These are phyloP conservation scores for Ilex paraguariensis DNA, from an alignment of 305 asterid genomes.

Conservation along the genomic window DNA sequence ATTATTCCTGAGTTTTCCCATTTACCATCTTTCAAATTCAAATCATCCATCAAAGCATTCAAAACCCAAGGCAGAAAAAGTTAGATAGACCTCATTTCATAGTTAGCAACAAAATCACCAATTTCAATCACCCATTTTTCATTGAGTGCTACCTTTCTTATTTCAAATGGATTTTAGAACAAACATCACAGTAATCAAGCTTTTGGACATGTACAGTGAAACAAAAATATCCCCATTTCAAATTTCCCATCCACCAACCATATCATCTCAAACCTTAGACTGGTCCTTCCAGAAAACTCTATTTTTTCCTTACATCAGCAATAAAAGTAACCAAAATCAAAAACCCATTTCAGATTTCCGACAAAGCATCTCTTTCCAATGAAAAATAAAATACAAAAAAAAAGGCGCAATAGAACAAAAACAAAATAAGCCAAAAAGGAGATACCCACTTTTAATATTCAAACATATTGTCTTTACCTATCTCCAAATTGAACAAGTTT, in stretches of 20 bases:
- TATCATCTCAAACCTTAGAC: conserved; percentile 5
- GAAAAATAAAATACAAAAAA: background rate
- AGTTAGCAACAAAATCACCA: conserved; percentile 12
- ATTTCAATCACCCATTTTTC: background rate
- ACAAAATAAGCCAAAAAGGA: conserved; percentile 15
- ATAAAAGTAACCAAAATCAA: conserved; percentile 17
- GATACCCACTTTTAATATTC: conserved; percentile 28
- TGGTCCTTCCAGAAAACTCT: background rate
- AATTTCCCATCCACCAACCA: background rate
- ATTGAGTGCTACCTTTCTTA: background rate
- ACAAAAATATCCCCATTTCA: background rate
- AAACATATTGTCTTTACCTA: conserved; percentile 12
- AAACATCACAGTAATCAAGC: background rate
- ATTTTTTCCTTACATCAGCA: conserved; percentile 21
- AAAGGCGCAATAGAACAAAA: conserved; percentile 4
- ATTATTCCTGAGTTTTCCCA: conserved; percentile 11
- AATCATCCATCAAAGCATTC: conserved; percentile 14
- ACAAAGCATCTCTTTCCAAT: conserved; percentile 7
- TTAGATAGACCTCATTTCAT: background rate
- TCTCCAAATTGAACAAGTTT: conserved; percentile 14
- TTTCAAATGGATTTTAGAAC: background rate
- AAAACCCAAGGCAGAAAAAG: conserved; percentile 7
- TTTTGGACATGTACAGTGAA: too few species aligned
- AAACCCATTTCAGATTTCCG: conserved; percentile 26
- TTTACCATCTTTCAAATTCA: conserved; percentile 20